phyloP scores from a whole-genome alignment of 306 rosid genomes.

The cucumber (Cucumis sativus) region DNA sequence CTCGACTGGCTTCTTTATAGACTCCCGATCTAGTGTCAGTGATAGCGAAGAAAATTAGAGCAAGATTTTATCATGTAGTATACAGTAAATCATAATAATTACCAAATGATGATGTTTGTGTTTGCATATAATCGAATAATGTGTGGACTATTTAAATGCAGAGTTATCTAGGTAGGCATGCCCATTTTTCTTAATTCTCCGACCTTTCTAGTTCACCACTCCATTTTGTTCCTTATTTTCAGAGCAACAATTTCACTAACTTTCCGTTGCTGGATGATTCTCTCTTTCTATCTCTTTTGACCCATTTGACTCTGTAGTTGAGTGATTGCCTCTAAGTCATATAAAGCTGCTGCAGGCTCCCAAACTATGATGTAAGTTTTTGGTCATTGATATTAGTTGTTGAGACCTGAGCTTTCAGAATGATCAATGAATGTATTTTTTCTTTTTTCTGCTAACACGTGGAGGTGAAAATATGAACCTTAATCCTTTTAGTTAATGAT shows the following conservation, averaged over 20 bases:
- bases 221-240: not conserved
- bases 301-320: not conserved
- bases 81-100: not conserved
- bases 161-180: not conserved
- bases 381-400: not conserved
- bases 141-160: not conserved
- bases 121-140: not conserved
- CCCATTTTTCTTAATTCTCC: not conserved
- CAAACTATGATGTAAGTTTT: not conserved
- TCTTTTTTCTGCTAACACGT: no score
- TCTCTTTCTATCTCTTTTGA: not conserved
- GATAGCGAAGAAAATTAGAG: conserved; percentile 62
- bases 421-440: no score
- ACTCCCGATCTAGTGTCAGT: conserved; percentile 39
- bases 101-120: not conserved
- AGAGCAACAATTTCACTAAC: not conserved
- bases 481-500: no score
- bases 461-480: not conserved
- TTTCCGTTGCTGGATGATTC: not conserved
- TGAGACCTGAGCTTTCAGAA: not conserved
- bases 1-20: conserved; percentile 48
- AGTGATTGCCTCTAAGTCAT: not conserved
- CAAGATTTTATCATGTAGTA: not conserved
- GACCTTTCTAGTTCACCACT: not conserved
- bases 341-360: not conserved